Percentiles rank a stretch among this genome's conserved stretches.
These are phyloP conservation scores for Themeda triandra DNA, from an alignment of 176 grass and related monocot species.

Conservation along the genomic window DNA sequence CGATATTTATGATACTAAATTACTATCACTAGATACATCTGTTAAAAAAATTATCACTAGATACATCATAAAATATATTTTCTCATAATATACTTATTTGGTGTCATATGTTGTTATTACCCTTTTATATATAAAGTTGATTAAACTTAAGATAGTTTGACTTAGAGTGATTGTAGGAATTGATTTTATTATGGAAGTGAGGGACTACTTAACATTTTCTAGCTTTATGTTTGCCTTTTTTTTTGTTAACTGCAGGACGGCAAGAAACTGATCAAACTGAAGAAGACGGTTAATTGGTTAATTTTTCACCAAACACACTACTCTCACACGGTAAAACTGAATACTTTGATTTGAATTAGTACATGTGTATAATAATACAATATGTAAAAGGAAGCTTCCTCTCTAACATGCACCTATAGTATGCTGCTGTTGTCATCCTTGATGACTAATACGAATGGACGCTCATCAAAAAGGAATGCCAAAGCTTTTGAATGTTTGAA, in stretches of 20 bases:
- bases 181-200: no score
- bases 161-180: no score
- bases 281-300: background rate
- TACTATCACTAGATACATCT: no score
- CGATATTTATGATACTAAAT: no score
- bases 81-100: no score
- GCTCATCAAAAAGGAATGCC: background rate
- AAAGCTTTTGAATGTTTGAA: background rate
- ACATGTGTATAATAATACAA: background rate
- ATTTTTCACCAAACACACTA: slow-evolving; percentile 33
- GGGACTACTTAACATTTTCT: background rate
- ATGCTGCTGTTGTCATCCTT: background rate
- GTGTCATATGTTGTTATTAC: no score
- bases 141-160: no score
- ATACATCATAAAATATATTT: no score
- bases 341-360: slow-evolving; percentile 12
- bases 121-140: no score
- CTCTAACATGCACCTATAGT: background rate
- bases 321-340: slow-evolving; percentile 1
- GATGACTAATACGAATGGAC: background rate
- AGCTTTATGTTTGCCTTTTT: background rate
- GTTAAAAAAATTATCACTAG: no score
- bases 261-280: background rate
- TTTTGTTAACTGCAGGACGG: background rate
- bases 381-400: slow-evolving; percentile 23